Base-by-base conservation (phyloP, 768 basidiomycete species). In the Russula dissimulans region DNA sequence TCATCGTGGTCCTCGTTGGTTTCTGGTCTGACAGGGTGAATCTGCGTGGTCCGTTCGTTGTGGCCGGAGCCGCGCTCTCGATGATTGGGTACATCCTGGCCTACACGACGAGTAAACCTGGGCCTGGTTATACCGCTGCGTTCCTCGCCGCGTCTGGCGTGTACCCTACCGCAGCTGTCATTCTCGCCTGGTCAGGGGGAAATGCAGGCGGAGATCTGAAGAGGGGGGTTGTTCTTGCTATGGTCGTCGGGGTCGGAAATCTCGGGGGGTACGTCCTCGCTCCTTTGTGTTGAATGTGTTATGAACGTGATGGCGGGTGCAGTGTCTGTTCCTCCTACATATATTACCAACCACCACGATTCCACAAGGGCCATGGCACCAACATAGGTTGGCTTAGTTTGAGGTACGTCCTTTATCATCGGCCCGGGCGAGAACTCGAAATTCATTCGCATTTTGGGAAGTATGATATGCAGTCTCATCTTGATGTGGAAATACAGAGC, bases 201-300 rank as follows among this genome's bases (percentile, higher is more conserved):
- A 81, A 82, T 55, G 77, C 79, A 0, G 83, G 83, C 26, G 81
- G 83, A 26, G 81, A 81, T 65, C 60, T 79, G 51, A 79, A 80
- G 65, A 75, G 77, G 57, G 83, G 76, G 26, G 74, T 83, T 12
- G 74, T 75, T 12, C 61, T 83, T 39, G 84, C 79, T 5, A 75
- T 81, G 73, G 76, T 83, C 17, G 77, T 80, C 54, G 80, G 80
- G 31, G 42, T 79, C 10, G 82, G 79, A 22, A 85, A 84, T 60
- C 69, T 84, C 10, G 82, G 82, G 61, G 81, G 81, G 66, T 77
- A 54, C 58, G 71, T 48, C 2, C 32, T n/a, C 22, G 70, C 22
- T 73, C 36, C 75, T 43, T 54, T 36, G 32, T 54, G 4, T 3
- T 34, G 2, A 17, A 31, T 15, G 11, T 5, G 22, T 53, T 38